Evolutionary conservation across 2,329 filamentous ascomycete species (phyloP).

Genomic region (Pyrenochaeta sp.): DNA sequence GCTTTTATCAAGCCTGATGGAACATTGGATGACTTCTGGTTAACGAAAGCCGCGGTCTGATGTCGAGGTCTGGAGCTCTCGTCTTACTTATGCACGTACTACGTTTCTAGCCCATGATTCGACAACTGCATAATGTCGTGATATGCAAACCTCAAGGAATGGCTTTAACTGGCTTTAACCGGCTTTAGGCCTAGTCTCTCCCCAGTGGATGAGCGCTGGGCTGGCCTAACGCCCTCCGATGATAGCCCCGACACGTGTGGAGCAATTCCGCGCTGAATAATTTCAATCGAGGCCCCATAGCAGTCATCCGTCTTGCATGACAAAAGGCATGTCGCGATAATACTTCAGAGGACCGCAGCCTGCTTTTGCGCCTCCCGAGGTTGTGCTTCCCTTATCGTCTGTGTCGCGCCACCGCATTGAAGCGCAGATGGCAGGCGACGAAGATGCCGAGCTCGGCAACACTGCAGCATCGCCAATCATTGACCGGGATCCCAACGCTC

Average conservation of each 20-base stretch:
- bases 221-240: no score
- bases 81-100: no score
- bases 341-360: no score
- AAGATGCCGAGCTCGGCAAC: slow-evolving; percentile 20
- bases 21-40: no score
- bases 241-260: no score
- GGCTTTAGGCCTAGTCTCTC: not conserved
- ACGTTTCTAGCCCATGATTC: no score
- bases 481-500: slow-evolving; percentile 39
- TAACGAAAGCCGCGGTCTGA: no score
- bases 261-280: slow-evolving; percentile 29
- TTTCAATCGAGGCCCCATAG: slow-evolving; percentile 3
- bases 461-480: slow-evolving; percentile 25
- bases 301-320: no score
- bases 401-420: not conserved
- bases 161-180: not conserved
- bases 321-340: no score
- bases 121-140: not conserved
- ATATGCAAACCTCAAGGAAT: not conserved
- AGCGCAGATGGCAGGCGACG: slow-evolving; percentile 18
- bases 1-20: no score
- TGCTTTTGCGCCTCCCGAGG: no score
- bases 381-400: not conserved
- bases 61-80: no score
- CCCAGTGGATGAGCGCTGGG: not conserved